phyloP scores from a whole-genome alignment of 2,329 filamentous ascomycete species.

The Aureobasidium subglaciale region DNA sequence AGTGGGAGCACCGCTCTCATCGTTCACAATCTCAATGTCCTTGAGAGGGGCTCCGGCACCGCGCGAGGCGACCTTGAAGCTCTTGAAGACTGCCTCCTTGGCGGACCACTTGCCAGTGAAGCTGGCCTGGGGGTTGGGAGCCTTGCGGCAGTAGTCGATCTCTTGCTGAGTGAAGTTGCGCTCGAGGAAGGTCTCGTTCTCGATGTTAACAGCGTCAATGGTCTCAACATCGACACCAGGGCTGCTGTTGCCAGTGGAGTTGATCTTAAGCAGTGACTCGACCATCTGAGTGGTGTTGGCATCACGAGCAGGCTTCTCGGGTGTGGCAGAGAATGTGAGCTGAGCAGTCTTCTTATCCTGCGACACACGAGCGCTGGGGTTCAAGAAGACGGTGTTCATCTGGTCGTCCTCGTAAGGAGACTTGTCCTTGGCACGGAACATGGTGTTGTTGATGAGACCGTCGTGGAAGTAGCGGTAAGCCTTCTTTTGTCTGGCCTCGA shows the following conservation, averaged over 20 bases:
- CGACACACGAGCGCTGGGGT: conserved; percentile 81
- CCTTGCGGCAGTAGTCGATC: conserved; percentile 76
- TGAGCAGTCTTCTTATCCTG: conserved; percentile 80
- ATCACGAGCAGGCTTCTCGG: conserved; percentile 56
- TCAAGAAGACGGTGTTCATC: conserved; percentile 81
- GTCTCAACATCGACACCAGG: conserved; percentile 93
- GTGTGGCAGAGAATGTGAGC: conserved; percentile 64
- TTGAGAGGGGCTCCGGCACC: conserved; percentile 84
- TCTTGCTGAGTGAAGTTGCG: conserved; percentile 87
- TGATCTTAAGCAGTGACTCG: conserved; percentile 64
- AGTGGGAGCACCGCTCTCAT: conserved; percentile 72
- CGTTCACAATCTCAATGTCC: conserved; percentile 86
- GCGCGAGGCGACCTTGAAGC: conserved; percentile 75
- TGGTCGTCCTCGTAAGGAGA: conserved; percentile 85
- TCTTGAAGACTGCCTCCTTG: conserved; percentile 99
- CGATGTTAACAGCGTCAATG: conserved; percentile 78
- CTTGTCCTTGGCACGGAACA: conserved; percentile 93
- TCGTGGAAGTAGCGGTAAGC: conserved; percentile 99
- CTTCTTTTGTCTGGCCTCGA: conserved; percentile 93
- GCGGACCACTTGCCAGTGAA: conserved; percentile 96
- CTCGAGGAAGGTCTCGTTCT: conserved; percentile 88
- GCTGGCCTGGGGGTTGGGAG: conserved; percentile 73
- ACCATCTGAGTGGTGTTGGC: conserved; percentile 68
- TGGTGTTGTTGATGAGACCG: conserved; percentile 91
- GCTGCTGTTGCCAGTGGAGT: conserved; percentile 53